Evolutionary conservation across 257 asterid genomes (phyloP).

Genomic region (Petunia axillaris): DNA sequence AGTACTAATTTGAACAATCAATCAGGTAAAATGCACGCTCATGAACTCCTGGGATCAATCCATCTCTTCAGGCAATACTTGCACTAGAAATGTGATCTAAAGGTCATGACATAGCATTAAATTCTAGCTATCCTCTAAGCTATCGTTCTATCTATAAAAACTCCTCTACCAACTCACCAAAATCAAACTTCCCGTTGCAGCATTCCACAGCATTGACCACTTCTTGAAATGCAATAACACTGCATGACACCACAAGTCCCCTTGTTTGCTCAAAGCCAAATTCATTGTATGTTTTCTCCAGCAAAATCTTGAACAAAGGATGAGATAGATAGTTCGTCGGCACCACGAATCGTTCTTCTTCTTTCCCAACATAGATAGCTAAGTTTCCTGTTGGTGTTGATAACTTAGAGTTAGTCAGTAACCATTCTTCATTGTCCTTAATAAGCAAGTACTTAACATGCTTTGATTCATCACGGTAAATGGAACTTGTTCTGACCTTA

Average conservation of each 20-base stretch:
- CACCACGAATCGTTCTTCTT: conserved; percentile 59
- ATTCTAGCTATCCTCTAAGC: neutral
- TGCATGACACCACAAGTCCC: conserved; percentile 73
- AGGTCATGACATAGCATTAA: neutral
- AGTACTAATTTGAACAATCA: neutral
- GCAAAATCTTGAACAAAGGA: conserved; percentile 76
- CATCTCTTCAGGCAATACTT: neutral
- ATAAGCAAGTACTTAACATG: conserved; percentile 46
- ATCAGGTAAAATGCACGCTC: neutral
- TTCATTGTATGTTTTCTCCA: conserved; percentile 76
- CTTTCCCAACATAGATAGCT: conserved; percentile 74
- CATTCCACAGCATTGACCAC: conserved; percentile 63
- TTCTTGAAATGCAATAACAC: conserved; percentile 67
- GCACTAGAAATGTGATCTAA: neutral
- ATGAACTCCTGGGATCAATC: too few relatives aligned
- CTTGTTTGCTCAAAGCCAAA: conserved; percentile 59
- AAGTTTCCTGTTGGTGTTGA: conserved; percentile 61
- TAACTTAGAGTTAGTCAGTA: neutral
- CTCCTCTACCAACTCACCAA: conserved; percentile 74
- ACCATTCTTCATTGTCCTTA: conserved; percentile 24
- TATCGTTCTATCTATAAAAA: conserved; percentile 31
- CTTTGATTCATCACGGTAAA: conserved; percentile 8
- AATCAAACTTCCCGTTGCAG: conserved; percentile 68
- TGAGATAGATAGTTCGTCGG: conserved; percentile 78
- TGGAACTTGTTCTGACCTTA: conserved; percentile 31